Percentiles rank a stretch among this genome's conserved stretches.
Evolutionary conservation across 495 filamentous ascomycete species (phyloP).

Genomic region (Neurospora sp.): DNA sequence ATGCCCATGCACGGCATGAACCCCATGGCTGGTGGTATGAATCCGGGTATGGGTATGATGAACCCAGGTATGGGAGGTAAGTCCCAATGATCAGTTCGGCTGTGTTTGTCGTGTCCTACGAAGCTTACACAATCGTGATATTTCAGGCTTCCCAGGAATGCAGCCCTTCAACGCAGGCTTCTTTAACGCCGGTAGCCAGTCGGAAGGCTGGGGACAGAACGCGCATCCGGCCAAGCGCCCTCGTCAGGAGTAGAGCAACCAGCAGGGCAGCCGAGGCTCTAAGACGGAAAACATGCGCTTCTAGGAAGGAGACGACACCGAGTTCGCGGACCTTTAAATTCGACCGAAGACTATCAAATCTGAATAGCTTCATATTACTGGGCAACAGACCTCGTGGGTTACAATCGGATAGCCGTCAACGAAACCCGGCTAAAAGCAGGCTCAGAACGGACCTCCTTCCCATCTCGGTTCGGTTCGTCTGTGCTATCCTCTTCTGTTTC

Average conservation of each 20-base stretch:
- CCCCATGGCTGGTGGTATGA: conserved; percentile 35
- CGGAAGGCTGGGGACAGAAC: conserved; percentile 55
- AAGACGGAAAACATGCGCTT: not conserved
- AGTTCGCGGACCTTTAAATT: not conserved
- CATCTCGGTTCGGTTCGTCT: not conserved
- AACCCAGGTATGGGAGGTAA: conserved; percentile 51
- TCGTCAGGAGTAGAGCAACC: conserved; percentile 32
- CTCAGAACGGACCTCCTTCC: not conserved
- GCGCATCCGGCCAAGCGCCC: conserved; percentile 77
- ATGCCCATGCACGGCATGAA: conserved; percentile 23
- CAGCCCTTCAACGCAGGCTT: conserved; percentile 74
- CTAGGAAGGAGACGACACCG: not conserved
- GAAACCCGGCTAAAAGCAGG: not conserved
- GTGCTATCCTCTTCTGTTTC: not conserved
- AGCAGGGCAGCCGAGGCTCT: not conserved
- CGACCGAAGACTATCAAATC: not conserved
- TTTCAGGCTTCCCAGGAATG: conserved; percentile 54
- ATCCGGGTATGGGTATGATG: conserved; percentile 57
- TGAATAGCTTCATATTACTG: not conserved
- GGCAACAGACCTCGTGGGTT: not conserved
- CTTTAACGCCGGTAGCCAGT: conserved; percentile 45
- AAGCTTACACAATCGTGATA: not conserved
- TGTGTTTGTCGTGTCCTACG: not conserved
- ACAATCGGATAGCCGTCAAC: not conserved
- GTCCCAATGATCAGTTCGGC: not conserved